Evolutionary conservation across 495 filamentous ascomycete genomes (phyloP).

Genomic region (Amphirosellinia nigrospora): DNA sequence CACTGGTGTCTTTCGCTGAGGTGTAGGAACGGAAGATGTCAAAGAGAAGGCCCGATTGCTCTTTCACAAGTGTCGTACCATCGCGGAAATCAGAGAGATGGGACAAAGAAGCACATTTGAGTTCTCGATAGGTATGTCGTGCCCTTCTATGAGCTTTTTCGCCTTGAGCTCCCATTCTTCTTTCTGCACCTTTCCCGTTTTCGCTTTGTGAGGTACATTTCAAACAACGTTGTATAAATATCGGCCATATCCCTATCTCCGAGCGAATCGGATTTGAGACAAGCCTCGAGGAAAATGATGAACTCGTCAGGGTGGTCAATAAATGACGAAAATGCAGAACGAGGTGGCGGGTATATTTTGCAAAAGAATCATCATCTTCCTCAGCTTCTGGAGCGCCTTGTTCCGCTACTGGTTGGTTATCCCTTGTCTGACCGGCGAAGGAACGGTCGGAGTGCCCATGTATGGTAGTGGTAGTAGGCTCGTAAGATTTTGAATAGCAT

Average conservation of each 20-base stretch:
- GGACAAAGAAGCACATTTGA: conserved; percentile 93
- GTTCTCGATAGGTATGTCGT: conserved; percentile 82
- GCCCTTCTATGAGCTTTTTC: conserved; percentile 78
- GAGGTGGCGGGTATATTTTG: conserved; percentile 74
- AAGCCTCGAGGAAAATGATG: conserved; percentile 87
- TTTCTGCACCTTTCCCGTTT: conserved; percentile 68
- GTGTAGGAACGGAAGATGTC: conserved; percentile 99
- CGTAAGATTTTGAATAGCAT: conserved; percentile 74
- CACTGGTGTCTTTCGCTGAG: conserved; percentile 86
- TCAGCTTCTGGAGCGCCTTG: conserved; percentile 38
- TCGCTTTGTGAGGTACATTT: conserved; percentile 96
- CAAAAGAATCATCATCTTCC: conserved; percentile 37
- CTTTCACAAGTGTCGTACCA: conserved; percentile 89
- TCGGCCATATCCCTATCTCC: conserved; percentile 75
- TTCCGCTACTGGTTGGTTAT: conserved; percentile 43
- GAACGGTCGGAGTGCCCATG: conserved; percentile 66
- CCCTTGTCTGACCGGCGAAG: conserved; percentile 51
- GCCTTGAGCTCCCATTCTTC: conserved; percentile 90
- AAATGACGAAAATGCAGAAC: conserved; percentile 94
- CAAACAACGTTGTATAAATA: conserved; percentile 93
- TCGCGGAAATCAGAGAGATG: conserved; percentile 89
- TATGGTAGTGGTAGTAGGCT: conserved; percentile 85
- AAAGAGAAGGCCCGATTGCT: conserved; percentile 88
- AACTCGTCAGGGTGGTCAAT: conserved; percentile 93
- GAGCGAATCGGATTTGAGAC: conserved; percentile 68